Evolutionary conservation across 768 basidiomycete genomes (phyloP), one percentile per base, ranked within the genome.

Genomic region (Auriscalpium vulgare): DNA sequence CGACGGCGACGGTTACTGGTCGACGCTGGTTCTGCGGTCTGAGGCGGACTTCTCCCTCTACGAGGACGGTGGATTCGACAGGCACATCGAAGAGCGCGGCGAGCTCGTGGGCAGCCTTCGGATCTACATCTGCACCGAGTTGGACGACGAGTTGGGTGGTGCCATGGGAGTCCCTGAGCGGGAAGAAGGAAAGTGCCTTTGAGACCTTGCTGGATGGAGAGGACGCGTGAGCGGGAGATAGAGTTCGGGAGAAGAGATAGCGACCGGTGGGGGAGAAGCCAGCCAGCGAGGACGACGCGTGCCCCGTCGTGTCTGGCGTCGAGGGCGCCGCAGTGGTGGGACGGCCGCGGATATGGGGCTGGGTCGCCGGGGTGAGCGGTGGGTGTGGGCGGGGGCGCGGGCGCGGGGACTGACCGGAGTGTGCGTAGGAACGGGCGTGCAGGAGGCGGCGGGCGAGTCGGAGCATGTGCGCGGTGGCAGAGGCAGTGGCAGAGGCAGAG

Each of bases 181-280:
- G 85, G 73, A 88, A 91, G 75, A 97, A 97, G 55, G 88, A 88
- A 63, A 93, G 72, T 51, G 70, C 71, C 69, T 82, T 85, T 54
- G 75, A 76, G 16, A 85, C 76, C 69, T 85, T 85, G 36, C 90
- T 93, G 66, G 66, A 54, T 65, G 56, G 44, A 54, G 57, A 65
- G 66, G 65, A 67, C 71, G 66, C 68, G 69, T 66, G 67, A 23
- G 23, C 43, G 37, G 50, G 36, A 34, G 46, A 38, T 29, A 3
- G 29, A 29, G 55, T 57, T 37, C 10, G 46, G 17, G 40, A 57
- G 47, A 50, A 34, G 10, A 53, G 50, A 49, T 57, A 74, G 79
- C 71, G 71, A 92, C 91, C 92, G 82, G 72, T 85, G 87, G 55
- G 84, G 80, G 62, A 88, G 83, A 56, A 95, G 74, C 85, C 87